Conservation (phyloP, 2,329 filamentous ascomycete genomes). For the Coniochaeta prunicola region DNA sequence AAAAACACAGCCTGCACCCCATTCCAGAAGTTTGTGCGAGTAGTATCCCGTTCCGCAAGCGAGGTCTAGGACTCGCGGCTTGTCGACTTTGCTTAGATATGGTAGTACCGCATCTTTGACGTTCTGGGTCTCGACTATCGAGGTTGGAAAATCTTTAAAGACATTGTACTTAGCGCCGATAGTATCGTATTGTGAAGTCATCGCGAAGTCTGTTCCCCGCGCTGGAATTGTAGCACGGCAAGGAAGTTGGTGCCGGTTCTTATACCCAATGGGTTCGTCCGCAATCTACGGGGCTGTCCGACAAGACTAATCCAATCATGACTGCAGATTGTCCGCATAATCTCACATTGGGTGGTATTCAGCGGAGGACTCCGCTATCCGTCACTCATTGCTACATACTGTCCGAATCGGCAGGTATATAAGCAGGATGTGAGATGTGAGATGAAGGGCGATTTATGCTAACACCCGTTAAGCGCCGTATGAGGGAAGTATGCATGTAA, state of each 20-base stretch:
- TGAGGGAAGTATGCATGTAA: not conserved
- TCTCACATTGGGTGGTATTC: not conserved
- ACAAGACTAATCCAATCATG: not conserved
- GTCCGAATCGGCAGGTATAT: not conserved
- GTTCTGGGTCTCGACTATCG: constrained; percentile 8
- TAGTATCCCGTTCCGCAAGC: constrained; percentile 29
- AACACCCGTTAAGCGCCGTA: not conserved
- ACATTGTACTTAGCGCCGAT: constrained; percentile 9
- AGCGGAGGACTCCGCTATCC: not conserved
- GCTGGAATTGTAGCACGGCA: not conserved
- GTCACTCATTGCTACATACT: not conserved
- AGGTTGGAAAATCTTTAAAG: constrained; percentile 9
- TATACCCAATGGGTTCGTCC: not conserved
- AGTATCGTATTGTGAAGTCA: constrained; percentile 10
- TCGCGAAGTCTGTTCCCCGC: not conserved
- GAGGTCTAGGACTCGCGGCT: constrained; percentile 24
- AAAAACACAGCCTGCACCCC: constrained; percentile 24
- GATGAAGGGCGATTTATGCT: not conserved
- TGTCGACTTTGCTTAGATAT: not conserved
- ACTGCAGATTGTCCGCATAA: not conserved
- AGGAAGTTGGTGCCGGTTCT: not conserved
- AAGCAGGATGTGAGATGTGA: not conserved
- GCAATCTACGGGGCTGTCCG: not conserved
- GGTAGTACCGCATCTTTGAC: constrained; percentile 6
- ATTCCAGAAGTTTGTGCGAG: constrained; percentile 21